Base-by-base conservation (phyloP, 306 rosid genomes). In the Geum urbanum region DNA sequence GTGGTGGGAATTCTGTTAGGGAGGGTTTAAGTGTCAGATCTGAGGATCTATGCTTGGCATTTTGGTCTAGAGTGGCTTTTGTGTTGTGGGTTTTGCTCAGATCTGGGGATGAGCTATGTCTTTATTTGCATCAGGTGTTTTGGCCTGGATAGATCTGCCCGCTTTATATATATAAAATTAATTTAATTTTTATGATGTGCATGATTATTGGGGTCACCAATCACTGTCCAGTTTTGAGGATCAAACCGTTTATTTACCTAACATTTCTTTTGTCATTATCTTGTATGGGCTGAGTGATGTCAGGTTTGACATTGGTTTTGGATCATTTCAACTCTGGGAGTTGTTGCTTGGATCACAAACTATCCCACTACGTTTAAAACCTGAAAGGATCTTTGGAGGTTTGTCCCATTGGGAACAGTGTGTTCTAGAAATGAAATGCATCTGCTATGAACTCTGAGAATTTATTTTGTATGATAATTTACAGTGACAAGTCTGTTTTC, bases 1-100 rank as follows among this genome's bases (percentile, higher is more conserved):
- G 41, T 69, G 46, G 44, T 64, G 8, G 52, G 71, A 27, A 27
- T 32, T 52, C 40, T 27, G 62, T 53, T 13, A n/a, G 39, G 40
- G 63, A 54, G 63, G 52, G 51, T 72, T 63, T 81, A 9, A 70
- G 72, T 43, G 63, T 82, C 83, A 89, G 96, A 86, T 89, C 96
- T 84, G 86, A 79, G 75, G 65, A 69, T 27, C 74, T 77, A 12
- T 24, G 55, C 15, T 45, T 46, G 32, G 71, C 76, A 45, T 61
- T 71, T 73, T 71, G 61, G 32, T 71, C 40, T 59, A 32, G 77
- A 71, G 75, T 68, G 47, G 44, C 51, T 69, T 75, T 67, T 59
- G 18, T 15, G 43, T 37, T 40, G 18, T 69, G 74, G 74, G 18
- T 70, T 44, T 44, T 14, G 47, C 51, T 43, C 71, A 73, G 77